Evolutionary conservation across 2,329 filamentous ascomycete genomes (phyloP), one percentile per base, ranked within the genome.

Genomic region (Claviceps purpurea): DNA sequence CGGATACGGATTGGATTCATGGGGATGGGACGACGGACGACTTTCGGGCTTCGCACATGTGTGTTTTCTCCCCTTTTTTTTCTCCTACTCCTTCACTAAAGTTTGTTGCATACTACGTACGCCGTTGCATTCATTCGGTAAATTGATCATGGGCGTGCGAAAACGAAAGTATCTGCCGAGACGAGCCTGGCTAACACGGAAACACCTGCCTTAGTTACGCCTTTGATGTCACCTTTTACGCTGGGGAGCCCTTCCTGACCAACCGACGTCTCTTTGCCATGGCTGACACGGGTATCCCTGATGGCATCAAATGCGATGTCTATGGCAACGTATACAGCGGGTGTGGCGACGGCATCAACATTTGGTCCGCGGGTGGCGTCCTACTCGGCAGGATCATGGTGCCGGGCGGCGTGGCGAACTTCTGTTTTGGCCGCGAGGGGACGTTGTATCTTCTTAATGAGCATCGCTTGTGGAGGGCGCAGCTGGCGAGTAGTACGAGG

Each of bases 261-360:
- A 77, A 78, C 57, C 66, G 70, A n/a, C 66, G 75, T 37, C 59
- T 78, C 0, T 79, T 80, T 54, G 72, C 74, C 2, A 71, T 73
- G 59, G 71, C 72, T 1, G 70, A 73, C 43, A 64, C 59, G 0
- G 74, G 74, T 0, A 65, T 75, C 2, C 76, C 76, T 0, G 72
- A 66, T 54, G 69, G 66, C n/a, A 72, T 76, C 52, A 73, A 74
- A 52, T 72, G 68, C 52, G 73, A 75, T 48, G 56, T 65, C 0
- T 50, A 67, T 4, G 74, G 73, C 1, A 75, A 76, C 50, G 69
- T 78, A 0, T 77, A 75, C 60, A 64, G 69, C 34, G 74, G 72
- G 2, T 73, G 70, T 47, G 72, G 71, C 2, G 73, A 76, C 53
- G 74, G 74, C 3, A 60, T 77, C 11, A 70, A 71, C 47, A 65